These are phyloP conservation scores for Naganishia sp. DNA, from an alignment of 1,284 basidiomycete genomes.

Conservation along the genomic window DNA sequence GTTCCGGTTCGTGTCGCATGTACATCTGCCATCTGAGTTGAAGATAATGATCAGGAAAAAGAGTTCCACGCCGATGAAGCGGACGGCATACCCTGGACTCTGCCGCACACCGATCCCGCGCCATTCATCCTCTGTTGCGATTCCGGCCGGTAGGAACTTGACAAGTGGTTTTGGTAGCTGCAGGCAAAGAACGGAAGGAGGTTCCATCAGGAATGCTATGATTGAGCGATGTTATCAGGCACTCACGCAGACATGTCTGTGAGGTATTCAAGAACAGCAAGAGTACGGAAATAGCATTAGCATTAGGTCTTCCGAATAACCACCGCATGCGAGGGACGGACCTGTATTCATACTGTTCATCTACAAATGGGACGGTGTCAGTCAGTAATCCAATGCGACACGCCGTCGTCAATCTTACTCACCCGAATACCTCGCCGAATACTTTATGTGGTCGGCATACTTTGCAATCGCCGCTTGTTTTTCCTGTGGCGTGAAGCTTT, in stretches of 20 bases:
- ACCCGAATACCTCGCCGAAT: slow-evolving; percentile 41
- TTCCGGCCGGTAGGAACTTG: slow-evolving; percentile 50
- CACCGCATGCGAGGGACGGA: slow-evolving; percentile 23
- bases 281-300: neutral
- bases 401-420: slow-evolving; percentile 7
- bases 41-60: neutral
- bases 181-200: too few relatives aligned
- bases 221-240: neutral
- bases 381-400: slow-evolving; percentile 25
- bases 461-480: slow-evolving; percentile 52
- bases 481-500: slow-evolving; percentile 49
- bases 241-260: slow-evolving; percentile 54
- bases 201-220: neutral
- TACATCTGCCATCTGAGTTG: slow-evolving; percentile 54
- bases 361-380: slow-evolving; percentile 35
- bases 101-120: slow-evolving; percentile 54
- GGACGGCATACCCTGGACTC: slow-evolving; percentile 48
- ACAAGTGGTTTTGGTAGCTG: slow-evolving; percentile 53
- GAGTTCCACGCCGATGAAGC: neutral
- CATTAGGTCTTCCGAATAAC: neutral
- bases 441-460: slow-evolving; percentile 53
- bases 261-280: neutral
- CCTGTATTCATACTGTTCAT: slow-evolving; percentile 54
- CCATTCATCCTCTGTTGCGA: slow-evolving; percentile 53
- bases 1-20: slow-evolving; percentile 52